Conservation (phyloP, 2,329 filamentous ascomycete species). For the Mycosphaerelloides madeirae region DNA sequence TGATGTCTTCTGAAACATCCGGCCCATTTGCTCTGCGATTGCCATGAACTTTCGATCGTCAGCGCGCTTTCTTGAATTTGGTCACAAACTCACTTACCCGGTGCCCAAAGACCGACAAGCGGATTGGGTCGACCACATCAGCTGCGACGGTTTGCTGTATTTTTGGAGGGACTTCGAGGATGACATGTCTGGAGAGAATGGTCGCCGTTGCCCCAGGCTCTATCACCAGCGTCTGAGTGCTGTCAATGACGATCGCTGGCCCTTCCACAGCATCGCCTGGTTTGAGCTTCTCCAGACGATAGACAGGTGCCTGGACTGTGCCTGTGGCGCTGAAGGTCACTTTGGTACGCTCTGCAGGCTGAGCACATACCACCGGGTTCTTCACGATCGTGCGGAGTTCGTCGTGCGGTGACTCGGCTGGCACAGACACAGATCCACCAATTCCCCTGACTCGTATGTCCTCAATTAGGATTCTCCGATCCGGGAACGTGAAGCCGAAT, state of each 20-base stretch:
- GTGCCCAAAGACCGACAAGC: slow-evolving; percentile 53
- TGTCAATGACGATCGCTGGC: slow-evolving; percentile 35
- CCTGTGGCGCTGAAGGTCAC: slow-evolving; percentile 27
- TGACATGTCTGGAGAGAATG: slow-evolving; percentile 36
- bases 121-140: slow-evolving; percentile 44
- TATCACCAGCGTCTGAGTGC: slow-evolving; percentile 46
- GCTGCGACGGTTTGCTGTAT: slow-evolving; percentile 18
- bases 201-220: slow-evolving; percentile 35
- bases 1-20: slow-evolving; percentile 52
- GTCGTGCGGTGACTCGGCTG: slow-evolving; percentile 12
- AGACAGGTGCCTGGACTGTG: slow-evolving; percentile 22
- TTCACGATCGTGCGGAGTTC: slow-evolving; percentile 46
- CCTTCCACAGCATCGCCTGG: slow-evolving; percentile 24
- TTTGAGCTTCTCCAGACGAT: slow-evolving; percentile 20
- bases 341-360: slow-evolving; percentile 50
- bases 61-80: too few species aligned
- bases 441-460: slow-evolving; percentile 32
- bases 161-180: slow-evolving; percentile 32
- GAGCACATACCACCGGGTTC: slow-evolving; percentile 57
- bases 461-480: slow-evolving; percentile 38
- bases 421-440: slow-evolving; percentile 14
- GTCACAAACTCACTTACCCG: too few species aligned
- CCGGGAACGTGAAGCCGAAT: slow-evolving; percentile 38
- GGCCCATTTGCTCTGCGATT: slow-evolving; percentile 57
- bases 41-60: slow-evolving; percentile 35